Conservation (phyloP, 768 basidiomycete species). For the Amanita jacksonii region DNA sequence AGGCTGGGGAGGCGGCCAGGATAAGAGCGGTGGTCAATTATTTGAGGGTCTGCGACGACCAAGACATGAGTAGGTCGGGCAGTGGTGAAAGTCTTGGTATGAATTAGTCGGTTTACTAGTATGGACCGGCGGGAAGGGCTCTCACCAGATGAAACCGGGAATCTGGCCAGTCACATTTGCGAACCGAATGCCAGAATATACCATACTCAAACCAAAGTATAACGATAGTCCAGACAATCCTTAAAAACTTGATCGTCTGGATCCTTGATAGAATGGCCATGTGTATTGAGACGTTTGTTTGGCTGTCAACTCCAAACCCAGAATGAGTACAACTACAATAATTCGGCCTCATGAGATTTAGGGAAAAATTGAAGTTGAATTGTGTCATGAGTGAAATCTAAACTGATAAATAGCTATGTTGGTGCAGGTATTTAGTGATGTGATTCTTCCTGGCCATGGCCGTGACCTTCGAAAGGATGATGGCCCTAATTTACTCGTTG, state of each 20-base stretch:
- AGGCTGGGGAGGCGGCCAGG: constrained; percentile 46
- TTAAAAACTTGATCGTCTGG: constrained; percentile 34
- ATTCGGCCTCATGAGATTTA: no score
- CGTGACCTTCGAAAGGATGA: constrained; percentile 35
- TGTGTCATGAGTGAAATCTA: background rate
- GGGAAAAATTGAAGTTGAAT: background rate
- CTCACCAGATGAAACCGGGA: constrained; percentile 7
- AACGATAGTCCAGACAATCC: constrained; percentile 48
- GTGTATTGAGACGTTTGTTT: constrained; percentile 9
- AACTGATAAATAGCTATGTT: background rate
- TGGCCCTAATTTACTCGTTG: constrained; percentile 31
- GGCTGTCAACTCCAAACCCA: background rate
- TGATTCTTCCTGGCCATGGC: constrained; percentile 24
- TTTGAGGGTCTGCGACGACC: constrained; percentile 84
- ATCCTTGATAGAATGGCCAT: constrained; percentile 19
- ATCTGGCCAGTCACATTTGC: constrained; percentile 56
- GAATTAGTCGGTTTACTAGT: constrained; percentile 8
- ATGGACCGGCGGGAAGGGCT: no score
- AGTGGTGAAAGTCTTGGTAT: constrained; percentile 14
- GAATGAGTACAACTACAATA: no score
- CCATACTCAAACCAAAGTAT: constrained; percentile 66
- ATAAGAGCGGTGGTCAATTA: constrained; percentile 70
- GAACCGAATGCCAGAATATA: constrained; percentile 39
- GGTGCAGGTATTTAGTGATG: constrained; percentile 27
- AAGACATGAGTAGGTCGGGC: constrained; percentile 45